Evolutionary conservation across 139 green algal genomes (phyloP).

Genomic region (Astrephomene gubernaculifera): DNA sequence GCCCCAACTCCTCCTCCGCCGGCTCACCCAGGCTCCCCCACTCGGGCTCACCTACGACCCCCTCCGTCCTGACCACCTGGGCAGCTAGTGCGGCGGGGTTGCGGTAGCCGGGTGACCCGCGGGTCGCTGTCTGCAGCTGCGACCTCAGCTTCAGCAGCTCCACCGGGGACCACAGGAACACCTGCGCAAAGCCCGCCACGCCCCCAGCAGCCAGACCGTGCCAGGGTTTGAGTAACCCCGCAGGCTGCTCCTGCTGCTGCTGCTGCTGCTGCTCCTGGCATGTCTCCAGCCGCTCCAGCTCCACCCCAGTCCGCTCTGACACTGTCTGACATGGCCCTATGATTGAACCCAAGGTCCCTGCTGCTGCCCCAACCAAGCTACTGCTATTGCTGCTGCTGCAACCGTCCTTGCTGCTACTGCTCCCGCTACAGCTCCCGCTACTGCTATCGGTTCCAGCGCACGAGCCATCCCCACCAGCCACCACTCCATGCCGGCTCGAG

Average conservation of each 20-base stretch:
- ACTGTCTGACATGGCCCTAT: too few relatives aligned
- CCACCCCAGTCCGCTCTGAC: too few relatives aligned
- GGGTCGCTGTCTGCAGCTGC: constrained; percentile 73
- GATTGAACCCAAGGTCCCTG: too few relatives aligned
- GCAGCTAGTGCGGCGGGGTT: constrained; percentile 59
- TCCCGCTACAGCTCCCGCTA: background rate
- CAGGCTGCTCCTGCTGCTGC: constrained; percentile 4
- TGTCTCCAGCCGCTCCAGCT: background rate
- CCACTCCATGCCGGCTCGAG: too few relatives aligned
- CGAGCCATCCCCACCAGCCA: too few relatives aligned
- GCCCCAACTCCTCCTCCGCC: background rate
- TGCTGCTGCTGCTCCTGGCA: background rate
- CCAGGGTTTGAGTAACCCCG: constrained; percentile 28
- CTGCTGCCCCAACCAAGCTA: too few relatives aligned
- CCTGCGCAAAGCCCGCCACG: constrained; percentile 41
- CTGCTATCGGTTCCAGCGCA: background rate
- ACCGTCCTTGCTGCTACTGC: background rate
- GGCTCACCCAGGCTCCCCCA: background rate
- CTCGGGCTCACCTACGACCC: constrained; percentile 50
- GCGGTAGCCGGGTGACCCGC: constrained; percentile 62
- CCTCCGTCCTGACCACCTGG: constrained; percentile 60
- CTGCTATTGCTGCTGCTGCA: constrained; percentile 8
- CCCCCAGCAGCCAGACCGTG: constrained; percentile 50
- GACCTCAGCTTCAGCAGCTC: constrained; percentile 83
- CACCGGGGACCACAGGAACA: constrained; percentile 61